Base-by-base conservation (phyloP, 73 alveolate genomes). In the Blepharisma japonicum region DNA sequence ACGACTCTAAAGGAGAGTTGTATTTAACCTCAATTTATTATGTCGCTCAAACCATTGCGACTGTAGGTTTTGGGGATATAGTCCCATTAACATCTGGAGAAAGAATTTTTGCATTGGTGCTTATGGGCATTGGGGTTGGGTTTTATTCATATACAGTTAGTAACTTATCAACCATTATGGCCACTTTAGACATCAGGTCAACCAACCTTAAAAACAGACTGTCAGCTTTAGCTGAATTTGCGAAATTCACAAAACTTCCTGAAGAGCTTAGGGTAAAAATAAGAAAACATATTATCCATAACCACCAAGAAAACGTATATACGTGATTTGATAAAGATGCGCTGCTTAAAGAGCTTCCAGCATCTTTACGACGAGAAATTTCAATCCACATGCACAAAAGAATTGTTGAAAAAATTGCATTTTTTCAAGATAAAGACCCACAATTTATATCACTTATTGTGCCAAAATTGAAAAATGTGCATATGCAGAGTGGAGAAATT, bases 21-120 rank as follows among this genome's bases (percentile, higher is more conserved):
- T 77, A 77, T 42, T 56, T 77, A 14, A 21, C 84, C 14, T 18
- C 79, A 1, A 55, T 77, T 23, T 77, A 77, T 27, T 77, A 55
- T 27, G 78, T 55, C 27, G n/a, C 55, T 4, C 77, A 54, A 77
- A 56, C 78, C 6, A 55, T 77, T 1, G 77, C 91, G 9, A 81
- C 91, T 23, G 91, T 84, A 5, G 91, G 91, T 7, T 84, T 68
- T 53, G 91, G 91, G 9, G 91, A 84, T 45, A 78, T 84, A 39
- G 87, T 77, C 18, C 87, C 91, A 7, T 67, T 18, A 6, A 54
- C 85, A 39, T 55, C 54, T 14, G 79, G 20, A 1, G 84, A 77
- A 39, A 77, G 49, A n/a, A 54, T 77, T 23, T 27, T 77, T 5
- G 49, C 78, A 1, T n/a, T 77, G 39, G 14, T 46, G 4, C 55